A percentile compares a stretch with the other conserved stretches of the same genome.
These are phyloP conservation scores for Carex parvula DNA, from an alignment of 176 grass and related monocot species.

Conservation along the genomic window DNA sequence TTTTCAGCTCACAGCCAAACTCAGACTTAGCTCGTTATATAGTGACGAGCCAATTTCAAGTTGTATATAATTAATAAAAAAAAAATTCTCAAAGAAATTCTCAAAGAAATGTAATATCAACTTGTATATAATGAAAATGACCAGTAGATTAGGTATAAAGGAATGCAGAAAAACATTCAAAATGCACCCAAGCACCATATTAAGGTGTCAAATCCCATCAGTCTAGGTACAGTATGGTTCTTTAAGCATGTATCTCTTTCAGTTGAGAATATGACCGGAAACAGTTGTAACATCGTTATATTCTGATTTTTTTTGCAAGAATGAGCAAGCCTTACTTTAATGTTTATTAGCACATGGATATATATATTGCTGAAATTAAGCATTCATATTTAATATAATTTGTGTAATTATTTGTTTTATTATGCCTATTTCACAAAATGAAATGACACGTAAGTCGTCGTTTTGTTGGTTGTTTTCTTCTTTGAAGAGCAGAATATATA, in stretches of 20 bases:
- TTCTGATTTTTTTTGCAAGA: background rate
- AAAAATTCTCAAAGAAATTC: no score
- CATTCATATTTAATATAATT: background rate
- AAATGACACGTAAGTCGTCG: background rate
- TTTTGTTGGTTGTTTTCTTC: no score
- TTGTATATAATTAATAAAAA: no score
- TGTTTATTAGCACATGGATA: background rate
- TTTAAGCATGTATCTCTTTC: slow-evolving; percentile 62
- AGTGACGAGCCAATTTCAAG: no score
- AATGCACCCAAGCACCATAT: slow-evolving; percentile 20
- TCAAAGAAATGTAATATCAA: slow-evolving; percentile 11
- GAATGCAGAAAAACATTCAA: slow-evolving; percentile 27
- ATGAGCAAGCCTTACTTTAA: background rate
- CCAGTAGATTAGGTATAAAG: slow-evolving; percentile 29
- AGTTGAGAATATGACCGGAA: slow-evolving; percentile 10
- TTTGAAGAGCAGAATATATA: background rate
- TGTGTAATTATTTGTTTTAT: background rate
- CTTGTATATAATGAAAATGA: slow-evolving; percentile 23
- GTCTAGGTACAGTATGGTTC: slow-evolving; percentile 48
- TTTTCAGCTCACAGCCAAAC: no score
- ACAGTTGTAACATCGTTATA: slow-evolving; percentile 14
- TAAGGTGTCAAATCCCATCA: slow-evolving; percentile 64
- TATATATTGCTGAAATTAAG: background rate
- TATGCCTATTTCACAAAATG: background rate
- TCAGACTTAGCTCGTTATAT: no score